A percentile compares a stretch with the other conserved stretches of the same genome.
Evolutionary conservation across 2,329 filamentous ascomycete genomes (phyloP).

Genomic region (Aspergillus fumigatiaffinis): DNA sequence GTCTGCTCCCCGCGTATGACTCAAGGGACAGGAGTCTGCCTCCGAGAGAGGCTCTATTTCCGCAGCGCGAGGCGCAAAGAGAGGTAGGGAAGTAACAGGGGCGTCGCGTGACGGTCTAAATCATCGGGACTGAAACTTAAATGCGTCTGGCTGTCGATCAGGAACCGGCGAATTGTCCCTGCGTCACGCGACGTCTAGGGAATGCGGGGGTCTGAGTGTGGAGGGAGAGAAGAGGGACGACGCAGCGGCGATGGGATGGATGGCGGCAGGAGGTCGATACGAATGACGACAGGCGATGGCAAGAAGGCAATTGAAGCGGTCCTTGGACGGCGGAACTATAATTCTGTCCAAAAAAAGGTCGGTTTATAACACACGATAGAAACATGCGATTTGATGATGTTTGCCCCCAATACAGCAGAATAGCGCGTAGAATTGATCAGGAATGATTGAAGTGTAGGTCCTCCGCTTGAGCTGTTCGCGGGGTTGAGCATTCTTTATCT

Average conservation of each 20-base stretch:
- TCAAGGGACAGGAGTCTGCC: not conserved
- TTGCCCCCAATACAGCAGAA: not conserved
- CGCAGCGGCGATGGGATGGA: not conserved
- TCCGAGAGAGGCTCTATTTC: not conserved
- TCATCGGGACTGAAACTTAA: conserved; percentile 11
- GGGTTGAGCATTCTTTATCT: not conserved
- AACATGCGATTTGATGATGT: not conserved
- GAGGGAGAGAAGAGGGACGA: not conserved
- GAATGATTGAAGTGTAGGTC: not conserved
- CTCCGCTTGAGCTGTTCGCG: not conserved
- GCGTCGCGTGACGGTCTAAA: conserved; percentile 4
- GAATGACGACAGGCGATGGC: conserved; percentile 3
- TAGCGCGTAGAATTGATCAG: not conserved
- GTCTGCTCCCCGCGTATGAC: not conserved
- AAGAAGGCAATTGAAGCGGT: not conserved
- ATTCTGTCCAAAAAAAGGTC: not conserved
- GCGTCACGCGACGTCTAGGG: conserved; percentile 6
- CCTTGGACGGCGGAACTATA: not conserved
- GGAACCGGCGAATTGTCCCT: not conserved
- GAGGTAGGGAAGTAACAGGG: not conserved
- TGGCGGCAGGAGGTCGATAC: not conserved
- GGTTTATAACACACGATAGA: not conserved
- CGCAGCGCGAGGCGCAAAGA: conserved; percentile 7
- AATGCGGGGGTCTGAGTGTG: not conserved
- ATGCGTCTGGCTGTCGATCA: conserved; percentile 4